Evolutionary conservation across 768 basidiomycete species (phyloP).

Genomic region (Lactifluus echinatus): DNA sequence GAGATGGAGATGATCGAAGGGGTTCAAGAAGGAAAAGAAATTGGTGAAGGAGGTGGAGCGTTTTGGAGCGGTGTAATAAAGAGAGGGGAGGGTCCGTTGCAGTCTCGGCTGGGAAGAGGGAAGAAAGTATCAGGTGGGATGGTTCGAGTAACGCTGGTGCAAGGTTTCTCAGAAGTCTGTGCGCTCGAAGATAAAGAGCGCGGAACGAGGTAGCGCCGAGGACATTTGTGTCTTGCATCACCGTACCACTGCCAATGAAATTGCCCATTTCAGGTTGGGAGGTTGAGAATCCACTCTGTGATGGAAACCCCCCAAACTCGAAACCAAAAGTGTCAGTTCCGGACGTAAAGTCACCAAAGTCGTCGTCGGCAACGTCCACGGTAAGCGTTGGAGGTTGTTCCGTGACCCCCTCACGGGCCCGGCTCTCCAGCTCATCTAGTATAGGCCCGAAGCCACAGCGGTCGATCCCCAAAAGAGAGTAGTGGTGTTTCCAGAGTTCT

Average conservation of each 20-base stretch:
- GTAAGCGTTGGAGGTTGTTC: constrained; percentile 52
- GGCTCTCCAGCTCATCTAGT: constrained; percentile 52
- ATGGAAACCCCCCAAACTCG: background rate
- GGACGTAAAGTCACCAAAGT: constrained; percentile 82
- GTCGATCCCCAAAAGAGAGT: constrained; percentile 51
- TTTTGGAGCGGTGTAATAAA: constrained; percentile 29
- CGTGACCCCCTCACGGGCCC: constrained; percentile 31
- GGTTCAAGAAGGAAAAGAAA: constrained; percentile 79
- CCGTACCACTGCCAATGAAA: constrained; percentile 34
- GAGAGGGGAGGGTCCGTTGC: constrained; percentile 33
- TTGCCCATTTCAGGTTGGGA: constrained; percentile 40
- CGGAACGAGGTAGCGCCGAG: constrained; percentile 34
- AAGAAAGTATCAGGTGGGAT: constrained; percentile 58
- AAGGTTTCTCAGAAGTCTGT: constrained; percentile 53
- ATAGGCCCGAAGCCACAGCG: constrained; percentile 36
- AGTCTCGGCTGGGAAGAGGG: constrained; percentile 34
- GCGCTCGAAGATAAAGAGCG: constrained; percentile 57
- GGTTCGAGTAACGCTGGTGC: constrained; percentile 48
- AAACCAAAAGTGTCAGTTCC: constrained; percentile 15
- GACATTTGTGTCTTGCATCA: constrained; percentile 28
- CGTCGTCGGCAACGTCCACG: constrained; percentile 62
- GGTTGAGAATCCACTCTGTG: constrained; percentile 17
- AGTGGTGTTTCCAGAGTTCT: constrained; percentile 66
- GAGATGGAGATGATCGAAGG: constrained; percentile 52
- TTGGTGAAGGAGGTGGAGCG: constrained; percentile 59